Percentiles rank a stretch among this genome's conserved stretches.
These are phyloP conservation scores for Aureobasidium sp. DNA, from an alignment of 2,329 filamentous ascomycete species.

Conservation along the genomic window DNA sequence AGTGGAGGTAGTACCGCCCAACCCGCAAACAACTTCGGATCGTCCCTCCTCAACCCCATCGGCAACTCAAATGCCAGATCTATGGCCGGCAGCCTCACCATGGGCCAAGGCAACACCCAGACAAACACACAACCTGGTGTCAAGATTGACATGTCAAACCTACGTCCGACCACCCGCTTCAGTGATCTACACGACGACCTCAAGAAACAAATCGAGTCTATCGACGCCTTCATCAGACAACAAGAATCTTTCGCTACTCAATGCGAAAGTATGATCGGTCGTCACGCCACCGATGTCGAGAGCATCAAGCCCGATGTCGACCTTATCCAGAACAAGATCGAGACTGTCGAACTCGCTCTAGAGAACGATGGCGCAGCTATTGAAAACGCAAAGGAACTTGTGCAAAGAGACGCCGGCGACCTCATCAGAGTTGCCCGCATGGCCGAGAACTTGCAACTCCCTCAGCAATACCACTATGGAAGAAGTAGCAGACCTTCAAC, in stretches of 20 bases:
- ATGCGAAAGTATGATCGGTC: constrained; percentile 57
- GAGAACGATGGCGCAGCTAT: constrained; percentile 56
- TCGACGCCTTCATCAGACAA: constrained; percentile 71
- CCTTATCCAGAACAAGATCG: constrained; percentile 52
- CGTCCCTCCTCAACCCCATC: constrained; percentile 14
- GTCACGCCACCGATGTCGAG: constrained; percentile 54
- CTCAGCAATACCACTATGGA: constrained; percentile 51
- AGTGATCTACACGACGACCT: constrained; percentile 78
- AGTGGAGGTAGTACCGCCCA: constrained; percentile 24
- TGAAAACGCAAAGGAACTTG: constrained; percentile 45
- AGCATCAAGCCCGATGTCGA: constrained; percentile 58
- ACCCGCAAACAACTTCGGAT: constrained; percentile 20
- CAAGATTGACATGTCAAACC: constrained; percentile 66
- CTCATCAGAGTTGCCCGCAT: constrained; percentile 64
- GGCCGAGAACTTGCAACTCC: constrained; percentile 65
- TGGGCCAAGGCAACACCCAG: constrained; percentile 41
- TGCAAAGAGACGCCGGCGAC: constrained; percentile 59
- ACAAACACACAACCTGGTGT: constrained; percentile 54
- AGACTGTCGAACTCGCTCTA: constrained; percentile 54
- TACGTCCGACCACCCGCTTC: constrained; percentile 83
- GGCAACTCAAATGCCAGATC: constrained; percentile 15
- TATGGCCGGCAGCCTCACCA: constrained; percentile 26
- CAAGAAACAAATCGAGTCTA: constrained; percentile 64
- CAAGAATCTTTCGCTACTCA: constrained; percentile 71
- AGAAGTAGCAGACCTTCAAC: constrained; percentile 13